phyloP scores from a whole-genome alignment of 73 alveolate genomes.

The Blepharisma stoltei region DNA sequence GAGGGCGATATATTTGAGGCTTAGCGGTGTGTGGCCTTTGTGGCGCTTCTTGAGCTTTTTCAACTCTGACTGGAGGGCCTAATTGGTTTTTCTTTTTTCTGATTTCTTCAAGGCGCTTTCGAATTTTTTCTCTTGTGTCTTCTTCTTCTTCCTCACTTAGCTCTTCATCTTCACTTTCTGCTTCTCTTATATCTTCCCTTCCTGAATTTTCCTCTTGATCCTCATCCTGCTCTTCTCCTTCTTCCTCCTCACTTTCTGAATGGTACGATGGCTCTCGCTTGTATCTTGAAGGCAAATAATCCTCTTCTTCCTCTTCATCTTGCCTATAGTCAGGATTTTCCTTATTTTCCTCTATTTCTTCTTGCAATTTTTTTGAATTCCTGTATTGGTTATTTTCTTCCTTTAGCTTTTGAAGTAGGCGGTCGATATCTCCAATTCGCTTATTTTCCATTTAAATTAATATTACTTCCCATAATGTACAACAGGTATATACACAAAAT shows the following conservation, averaged over 20 bases:
- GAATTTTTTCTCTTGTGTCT: slow-evolving; percentile 5
- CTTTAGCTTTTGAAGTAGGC: slow-evolving; percentile 17
- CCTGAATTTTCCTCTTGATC: background rate
- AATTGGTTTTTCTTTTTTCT: background rate
- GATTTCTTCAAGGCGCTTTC: slow-evolving; percentile 21
- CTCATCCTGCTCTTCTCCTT: background rate
- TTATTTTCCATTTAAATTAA: slow-evolving; percentile 12
- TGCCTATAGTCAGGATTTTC: background rate
- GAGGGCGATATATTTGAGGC: background rate
- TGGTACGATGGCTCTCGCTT: too few relatives aligned
- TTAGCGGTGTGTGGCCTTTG: background rate
- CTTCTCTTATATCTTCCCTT: background rate
- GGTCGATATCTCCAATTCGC: slow-evolving; percentile 22
- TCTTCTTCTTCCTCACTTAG: background rate
- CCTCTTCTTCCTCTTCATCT: slow-evolving; percentile 21
- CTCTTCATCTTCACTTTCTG: background rate
- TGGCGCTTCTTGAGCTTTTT: background rate
- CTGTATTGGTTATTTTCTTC: slow-evolving; percentile 12
- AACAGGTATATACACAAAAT: too few relatives aligned
- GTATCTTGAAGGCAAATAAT: background rate
- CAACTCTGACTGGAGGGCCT: slow-evolving; percentile 29
- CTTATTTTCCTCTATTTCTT: background rate
- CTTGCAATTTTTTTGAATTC: too few relatives aligned
- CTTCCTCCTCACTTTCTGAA: too few relatives aligned
- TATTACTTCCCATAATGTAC: too few relatives aligned